Base-by-base conservation (phyloP, 768 basidiomycete species). In the Suillus subluteus region DNA sequence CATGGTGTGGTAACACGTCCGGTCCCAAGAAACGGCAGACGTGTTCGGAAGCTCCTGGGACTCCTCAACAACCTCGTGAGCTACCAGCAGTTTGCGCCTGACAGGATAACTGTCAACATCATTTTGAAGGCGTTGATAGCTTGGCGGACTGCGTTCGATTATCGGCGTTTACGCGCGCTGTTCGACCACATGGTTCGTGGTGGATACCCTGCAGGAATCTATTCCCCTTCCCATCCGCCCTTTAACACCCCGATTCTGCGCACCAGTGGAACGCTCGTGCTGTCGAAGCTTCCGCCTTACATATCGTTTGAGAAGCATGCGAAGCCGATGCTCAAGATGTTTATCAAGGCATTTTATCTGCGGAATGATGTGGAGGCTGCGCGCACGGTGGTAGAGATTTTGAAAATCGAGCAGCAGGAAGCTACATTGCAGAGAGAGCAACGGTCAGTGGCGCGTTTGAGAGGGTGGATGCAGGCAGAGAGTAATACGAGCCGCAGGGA, bases 61-160 rank as follows among this genome's bases (percentile, higher is more conserved):
- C 75, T 81, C 38, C 80, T 87, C 63, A 74, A 80, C 43, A 67
- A 78, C 15, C 81, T 93, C 38, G 73, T 79, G 54, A 70, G 75
- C 58, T 72, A 79, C 54, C 80, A 82, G 44, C 81, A 76, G 8
- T 91, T 93, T 72, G 72, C 73, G 13, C 86, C 88, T 11, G 91
- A 95, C 73, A 82, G 88, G 12, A 80, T 90, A 46, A 93, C 93
- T 6, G 78, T 85, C 64, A 94, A 94, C 71, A 85, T 93, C 58
- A 62, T 94, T 54, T 66, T 92, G 67, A 88, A 88, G 73, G 83
- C 82, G 9, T 78, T 89, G 68, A 74, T 94, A 66, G 74, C 76
- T 21, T 90, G 88, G 86, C 78, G 76, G 40, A 67, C 72, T 0
- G 78, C 77, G 23, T 75, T 90, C 54, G 80, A 84, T 67, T 69